Base-by-base conservation (phyloP, 2,329 filamentous ascomycete species). In the Colletotrichum kahawae region DNA sequence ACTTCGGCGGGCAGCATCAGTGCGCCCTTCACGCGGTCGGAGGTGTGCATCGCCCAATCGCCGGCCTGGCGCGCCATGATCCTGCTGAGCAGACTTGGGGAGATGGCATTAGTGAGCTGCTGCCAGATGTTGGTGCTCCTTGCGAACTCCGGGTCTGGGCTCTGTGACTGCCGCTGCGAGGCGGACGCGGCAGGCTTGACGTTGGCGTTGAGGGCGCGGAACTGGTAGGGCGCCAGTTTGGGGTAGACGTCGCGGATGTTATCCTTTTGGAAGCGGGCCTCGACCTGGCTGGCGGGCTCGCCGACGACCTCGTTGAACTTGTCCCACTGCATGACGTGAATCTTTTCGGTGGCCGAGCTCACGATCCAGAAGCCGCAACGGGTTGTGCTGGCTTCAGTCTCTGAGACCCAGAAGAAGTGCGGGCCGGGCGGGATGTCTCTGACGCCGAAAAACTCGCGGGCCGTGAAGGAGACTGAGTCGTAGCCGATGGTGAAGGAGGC, bases 351-450 rank as follows among this genome's bases (percentile, higher is more conserved):
- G 13, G 81, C 78, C 2, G 81, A 82, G 1, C 85, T 85, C 57
- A 87, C 81, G 70, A 92, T 84, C 91, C 91, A 93, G 79, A 89
- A 91, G 7, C 90, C 92, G 70, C 85, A 89, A 5, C 91, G 87
- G 34, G 86, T 82, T 3, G 89, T 89, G 21, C 86, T 83, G 21
- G 85, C 84, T 3, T 84, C 84, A 0, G 87, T 85, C 27, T 89
- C 85, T 3, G 90, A 85, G 33, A 89, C 87, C 90, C 91, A 93
- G 72, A 92, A 84, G 74, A 93, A 89, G 79, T 93, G 92, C 16
- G 88, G 81, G 0, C 92, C 92, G 0, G 84, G 79, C 0, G 90
- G 90, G 31, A 93, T 84, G 70, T 90, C 85, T 27, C 87, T 87
- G 72, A 93, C 84, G 24, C 91, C 91, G 9, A 83, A 82, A 77